Percentiles rank a stretch among this genome's conserved stretches.
Conservation (phyloP, 345 rosid genomes). For the Heritiera fomes region DNA sequence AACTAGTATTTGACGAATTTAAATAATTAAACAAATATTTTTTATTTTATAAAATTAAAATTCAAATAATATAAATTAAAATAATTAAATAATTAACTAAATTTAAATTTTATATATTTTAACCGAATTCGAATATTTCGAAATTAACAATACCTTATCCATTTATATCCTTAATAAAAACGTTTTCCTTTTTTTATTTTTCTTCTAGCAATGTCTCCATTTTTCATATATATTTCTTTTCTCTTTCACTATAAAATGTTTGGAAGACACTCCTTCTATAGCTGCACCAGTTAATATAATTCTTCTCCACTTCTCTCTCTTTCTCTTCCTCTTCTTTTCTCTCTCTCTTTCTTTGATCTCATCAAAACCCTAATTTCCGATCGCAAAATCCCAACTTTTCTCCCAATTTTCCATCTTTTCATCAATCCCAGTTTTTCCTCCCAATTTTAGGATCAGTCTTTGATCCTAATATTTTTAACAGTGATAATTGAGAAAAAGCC, state of each 20-base stretch:
- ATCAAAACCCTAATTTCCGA: constrained; percentile 53
- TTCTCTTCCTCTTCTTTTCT: constrained; percentile 8
- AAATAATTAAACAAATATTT: no score
- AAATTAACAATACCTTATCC: no score
- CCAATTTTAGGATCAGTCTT: constrained; percentile 21
- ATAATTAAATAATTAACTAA: no score
- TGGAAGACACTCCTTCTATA: constrained; percentile 10
- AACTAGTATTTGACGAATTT: no score
- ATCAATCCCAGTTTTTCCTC: not conserved
- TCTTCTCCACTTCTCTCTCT: constrained; percentile 25
- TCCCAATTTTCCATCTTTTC: not conserved
- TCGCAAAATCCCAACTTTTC: constrained; percentile 24
- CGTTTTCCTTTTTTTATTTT: no score
- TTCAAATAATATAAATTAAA: no score
- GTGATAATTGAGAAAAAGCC: constrained; percentile 30
- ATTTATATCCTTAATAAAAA: no score
- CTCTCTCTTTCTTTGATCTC: constrained; percentile 43
- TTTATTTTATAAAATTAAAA: no score
- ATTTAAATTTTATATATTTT: no score
- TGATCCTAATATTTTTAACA: not conserved
- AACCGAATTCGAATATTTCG: no score
- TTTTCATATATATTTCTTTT: not conserved
- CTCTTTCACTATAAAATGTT: constrained; percentile 12
- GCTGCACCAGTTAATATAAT: constrained; percentile 21
- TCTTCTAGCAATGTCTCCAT: not conserved